Base-by-base conservation (phyloP, 2,329 filamentous ascomycete species). In the Fusarium penzigii region DNA sequence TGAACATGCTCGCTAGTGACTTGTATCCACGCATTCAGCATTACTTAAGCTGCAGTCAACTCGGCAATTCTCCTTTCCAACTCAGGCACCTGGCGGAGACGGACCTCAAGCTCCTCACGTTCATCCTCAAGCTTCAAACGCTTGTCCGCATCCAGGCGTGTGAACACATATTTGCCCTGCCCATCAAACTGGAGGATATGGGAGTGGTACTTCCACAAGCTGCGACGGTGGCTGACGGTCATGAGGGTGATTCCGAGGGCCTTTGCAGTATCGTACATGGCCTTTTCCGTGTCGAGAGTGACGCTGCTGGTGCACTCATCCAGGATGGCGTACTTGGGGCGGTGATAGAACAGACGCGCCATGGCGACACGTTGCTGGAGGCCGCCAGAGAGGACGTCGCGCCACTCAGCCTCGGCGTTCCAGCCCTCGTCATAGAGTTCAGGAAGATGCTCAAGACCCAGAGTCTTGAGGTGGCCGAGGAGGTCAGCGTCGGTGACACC, bases 231-330 rank as follows among this genome's bases (percentile, higher is more conserved):
- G 59, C 87, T 92, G 20, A 99, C 94, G 0, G 94, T 99, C 90
- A 99, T 97, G 57, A 99, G 81, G 0, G 94, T 97, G 64, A 97
- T 94, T 4, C 90, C 92, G 16, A 97, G 75, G 16, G 83, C 80
- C 79, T 99, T 97, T 46, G 94, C 94, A 49, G 91, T 92, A 64
- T 97, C 93, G 72, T 99, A 99, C 92, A 99, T 97, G 68, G 91
- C 82, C 69, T 91, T 88, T 68, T 99, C 94, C 55, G 92, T 92
- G 63, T 97, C 93, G 29, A 97, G 81, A 14, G 95, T 97, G n/a
- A 99, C 91, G 47, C 86, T 91, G 51, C 88, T 92, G 7, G 94
- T 99, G 73, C 94, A 99, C 75, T 99, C 94, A 70, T 99, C 94
- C 38, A 99, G 78, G 61, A 99, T 99, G 11, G 94, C 94, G 70